A percentile compares a stretch with the other conserved stretches of the same genome.
Evolutionary conservation across 2,329 filamentous ascomycete species (phyloP).

Genomic region (Setomelanomma holmii): DNA sequence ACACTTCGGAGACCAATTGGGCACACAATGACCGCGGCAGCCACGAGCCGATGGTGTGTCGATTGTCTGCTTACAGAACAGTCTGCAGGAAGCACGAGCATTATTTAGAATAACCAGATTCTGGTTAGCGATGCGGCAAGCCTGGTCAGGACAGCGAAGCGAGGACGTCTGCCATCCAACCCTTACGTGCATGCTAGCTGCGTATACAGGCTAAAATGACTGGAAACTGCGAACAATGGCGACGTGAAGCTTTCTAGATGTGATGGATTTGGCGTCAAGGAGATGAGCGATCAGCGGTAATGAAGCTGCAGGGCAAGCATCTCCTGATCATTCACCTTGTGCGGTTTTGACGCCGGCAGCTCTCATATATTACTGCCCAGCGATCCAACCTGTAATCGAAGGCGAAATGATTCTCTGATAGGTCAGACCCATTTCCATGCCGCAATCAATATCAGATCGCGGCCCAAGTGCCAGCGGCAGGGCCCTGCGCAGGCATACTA

Average conservation of each 20-base stretch:
- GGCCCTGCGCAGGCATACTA: conserved; percentile 27
- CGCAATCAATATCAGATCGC: conserved; percentile 30
- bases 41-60: conserved; percentile 20
- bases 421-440: conserved; percentile 29
- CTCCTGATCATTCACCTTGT: too few relatives aligned
- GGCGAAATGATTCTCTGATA: conserved; percentile 22
- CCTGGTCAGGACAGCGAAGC: conserved; percentile 21
- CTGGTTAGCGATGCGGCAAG: conserved; percentile 19
- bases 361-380: conserved; percentile 37
- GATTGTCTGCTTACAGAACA: conserved; percentile 32
- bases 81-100: conserved; percentile 34
- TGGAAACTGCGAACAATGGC: conserved; percentile 16
- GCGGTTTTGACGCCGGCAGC: conserved; percentile 25
- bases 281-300: too few relatives aligned
- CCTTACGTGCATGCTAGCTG: conserved; percentile 22
- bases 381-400: conserved; percentile 20
- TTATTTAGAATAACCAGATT: conserved; percentile 15
- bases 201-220: conserved; percentile 41
- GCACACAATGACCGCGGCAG: conserved; percentile 21
- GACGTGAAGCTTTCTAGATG: conserved; percentile 20
- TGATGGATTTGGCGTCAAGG: conserved; percentile 22
- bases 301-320: too few relatives aligned
- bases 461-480: conserved; percentile 29
- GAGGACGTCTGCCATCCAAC: conserved; percentile 17
- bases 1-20: conserved; percentile 7